These are phyloP conservation scores for Xeromyces bisporus DNA, from an alignment of 495 filamentous ascomycete genomes.

Conservation along the genomic window DNA sequence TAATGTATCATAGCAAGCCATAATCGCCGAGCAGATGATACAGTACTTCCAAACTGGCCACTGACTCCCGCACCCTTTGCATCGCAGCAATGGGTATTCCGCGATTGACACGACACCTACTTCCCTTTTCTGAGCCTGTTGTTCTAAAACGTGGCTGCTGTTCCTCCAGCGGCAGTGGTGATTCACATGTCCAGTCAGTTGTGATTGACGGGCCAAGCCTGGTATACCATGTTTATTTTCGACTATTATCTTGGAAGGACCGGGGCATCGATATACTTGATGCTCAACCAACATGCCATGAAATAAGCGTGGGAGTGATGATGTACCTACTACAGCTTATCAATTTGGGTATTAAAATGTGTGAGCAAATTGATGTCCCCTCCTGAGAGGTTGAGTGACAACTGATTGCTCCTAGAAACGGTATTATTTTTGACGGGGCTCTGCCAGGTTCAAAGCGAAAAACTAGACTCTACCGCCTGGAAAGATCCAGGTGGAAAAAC, in stretches of 20 bases:
- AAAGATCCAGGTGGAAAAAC: slow-evolving; percentile 24
- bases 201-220: slow-evolving; percentile 65
- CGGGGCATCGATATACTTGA: slow-evolving; percentile 26
- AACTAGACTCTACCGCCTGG: slow-evolving; percentile 36
- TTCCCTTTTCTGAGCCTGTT: slow-evolving; percentile 36
- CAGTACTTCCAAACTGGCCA: no score
- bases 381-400: not conserved
- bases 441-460: slow-evolving; percentile 42
- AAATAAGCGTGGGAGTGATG: slow-evolving; percentile 40
- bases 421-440: slow-evolving; percentile 65
- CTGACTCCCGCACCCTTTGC: no score
- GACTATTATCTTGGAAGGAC: slow-evolving; percentile 27
- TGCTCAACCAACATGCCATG: slow-evolving; percentile 40
- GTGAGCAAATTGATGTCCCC: slow-evolving; percentile 20
- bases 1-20: no score
- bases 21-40: no score
- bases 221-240: slow-evolving; percentile 49
- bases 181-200: slow-evolving; percentile 16
- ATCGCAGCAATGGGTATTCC: slow-evolving; percentile 59
- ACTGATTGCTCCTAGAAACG: slow-evolving; percentile 12
- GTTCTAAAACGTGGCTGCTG: slow-evolving; percentile 16
- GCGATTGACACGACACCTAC: slow-evolving; percentile 38
- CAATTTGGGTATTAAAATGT: slow-evolving; percentile 39
- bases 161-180: not conserved
- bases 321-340: slow-evolving; percentile 42